A percentile compares a stretch with the other conserved stretches of the same genome.
Evolutionary conservation across 2,329 filamentous ascomycete genomes (phyloP).

Genomic region (Epichloe bromicola): DNA sequence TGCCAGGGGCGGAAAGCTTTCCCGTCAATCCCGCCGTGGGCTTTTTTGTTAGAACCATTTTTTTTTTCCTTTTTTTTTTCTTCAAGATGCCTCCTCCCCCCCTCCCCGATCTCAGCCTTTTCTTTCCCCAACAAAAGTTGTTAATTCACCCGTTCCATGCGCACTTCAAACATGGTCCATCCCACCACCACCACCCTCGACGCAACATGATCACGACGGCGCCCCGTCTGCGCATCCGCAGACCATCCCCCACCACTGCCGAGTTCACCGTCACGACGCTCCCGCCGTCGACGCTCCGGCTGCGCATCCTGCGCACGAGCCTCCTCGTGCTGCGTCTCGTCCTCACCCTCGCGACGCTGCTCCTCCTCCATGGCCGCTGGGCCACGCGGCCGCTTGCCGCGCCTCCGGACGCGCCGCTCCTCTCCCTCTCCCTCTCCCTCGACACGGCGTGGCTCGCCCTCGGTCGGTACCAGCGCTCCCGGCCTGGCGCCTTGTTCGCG

Average conservation of each 20-base stretch:
- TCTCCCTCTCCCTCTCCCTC: background rate
- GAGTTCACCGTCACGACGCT: conserved; percentile 84
- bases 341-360: conserved; percentile 27
- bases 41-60: too few species aligned
- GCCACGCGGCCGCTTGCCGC: conserved; percentile 18
- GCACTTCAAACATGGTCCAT: too few species aligned
- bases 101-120: too few species aligned
- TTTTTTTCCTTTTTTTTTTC: too few species aligned
- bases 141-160: background rate
- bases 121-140: background rate
- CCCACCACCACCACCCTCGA: too few species aligned
- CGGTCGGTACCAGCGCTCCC: conserved; percentile 16
- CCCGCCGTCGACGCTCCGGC: conserved; percentile 36
- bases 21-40: too few species aligned
- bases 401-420: conserved; percentile 5
- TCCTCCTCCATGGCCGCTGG: conserved; percentile 39
- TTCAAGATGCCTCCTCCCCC: too few species aligned
- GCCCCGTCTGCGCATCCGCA: conserved; percentile 47
- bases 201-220: conserved; percentile 41
- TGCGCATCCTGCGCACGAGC: conserved; percentile 31
- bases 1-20: too few species aligned
- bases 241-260: conserved; percentile 73
- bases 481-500: conserved; percentile 20
- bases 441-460: conserved; percentile 13
- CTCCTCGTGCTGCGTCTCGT: conserved; percentile 31